Evolutionary conservation across 257 asterid species (phyloP), one percentile per base, ranked within the genome.

Genomic region (Penstemon barbatus): DNA sequence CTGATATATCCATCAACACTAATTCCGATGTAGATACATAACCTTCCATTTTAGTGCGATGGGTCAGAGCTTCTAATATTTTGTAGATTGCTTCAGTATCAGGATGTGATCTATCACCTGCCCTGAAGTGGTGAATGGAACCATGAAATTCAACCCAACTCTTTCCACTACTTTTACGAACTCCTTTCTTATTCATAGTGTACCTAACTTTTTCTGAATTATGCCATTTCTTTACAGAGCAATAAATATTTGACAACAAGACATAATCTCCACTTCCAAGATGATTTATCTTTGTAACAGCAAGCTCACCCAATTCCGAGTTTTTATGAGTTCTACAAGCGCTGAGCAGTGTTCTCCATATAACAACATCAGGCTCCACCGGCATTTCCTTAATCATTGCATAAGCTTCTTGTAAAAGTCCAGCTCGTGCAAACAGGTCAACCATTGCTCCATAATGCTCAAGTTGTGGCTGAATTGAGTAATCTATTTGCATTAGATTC

Each of bases 401-500:
- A 74, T 72, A 79, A 51, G 95, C 91, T 81, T 90, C 91, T 54
- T 80, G 83, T 41, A 87, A 74, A 60, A 80, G 81, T 40, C 89
- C 95, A 55, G 91, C 93, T 72, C 97, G 83, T 50, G 83, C 88
- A 5, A 85, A 76, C 33, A 87, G 78, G 77, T 87, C 97, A 68
- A 87, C 84, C 97, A 87, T 87, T 46, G 95, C 84, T 41, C 96
- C 97, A 61, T 83, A 88, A 65, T 91, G 97, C 85, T 85, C 95
- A 60, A 86, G 85, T 62, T 88, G 85, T 15, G 97, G 97, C 66
- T 62, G 76, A 59, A 88, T 82, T 25, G 70, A 76, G 72, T 71
- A 87, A 6, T 15, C 36, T 36, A 54, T 82, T 79, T 80, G 78
- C 97, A 91, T 88, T 37, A 81, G 68, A 75, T 81, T 64, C 56